phyloP scores from a whole-genome alignment of 768 basidiomycete species.

The Termitomyces sp. region DNA sequence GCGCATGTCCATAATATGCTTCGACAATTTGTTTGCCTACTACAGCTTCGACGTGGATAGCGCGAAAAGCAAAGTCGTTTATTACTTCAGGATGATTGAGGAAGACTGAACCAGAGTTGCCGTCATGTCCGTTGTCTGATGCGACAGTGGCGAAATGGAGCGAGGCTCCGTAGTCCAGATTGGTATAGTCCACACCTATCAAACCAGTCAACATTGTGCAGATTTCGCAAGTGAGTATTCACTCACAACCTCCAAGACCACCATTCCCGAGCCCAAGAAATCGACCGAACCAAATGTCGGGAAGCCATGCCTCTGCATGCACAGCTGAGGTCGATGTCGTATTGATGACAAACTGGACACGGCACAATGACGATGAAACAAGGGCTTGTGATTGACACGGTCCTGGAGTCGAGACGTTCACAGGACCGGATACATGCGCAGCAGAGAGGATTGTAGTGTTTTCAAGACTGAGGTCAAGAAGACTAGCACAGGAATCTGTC shows the following conservation, averaged over 20 bases:
- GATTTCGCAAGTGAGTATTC: background rate
- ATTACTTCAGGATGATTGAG: background rate
- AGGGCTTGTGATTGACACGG: background rate
- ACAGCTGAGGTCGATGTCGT: background rate
- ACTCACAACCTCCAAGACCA: background rate
- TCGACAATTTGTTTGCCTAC: background rate
- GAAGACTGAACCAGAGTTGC: background rate
- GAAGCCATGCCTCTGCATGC: background rate
- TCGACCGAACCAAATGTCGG: background rate
- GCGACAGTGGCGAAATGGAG: background rate
- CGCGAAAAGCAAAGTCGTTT: background rate
- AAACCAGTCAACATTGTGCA: background rate
- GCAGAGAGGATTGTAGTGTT: background rate
- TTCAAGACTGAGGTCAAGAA: background rate
- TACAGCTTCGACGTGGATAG: background rate
- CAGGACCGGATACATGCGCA: background rate
- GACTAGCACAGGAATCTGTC: background rate
- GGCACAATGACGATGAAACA: background rate
- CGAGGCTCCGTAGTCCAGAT: background rate
- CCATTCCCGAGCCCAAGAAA: background rate
- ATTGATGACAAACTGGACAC: background rate
- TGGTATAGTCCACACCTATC: background rate
- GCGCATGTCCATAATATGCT: background rate
- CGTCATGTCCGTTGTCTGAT: background rate
- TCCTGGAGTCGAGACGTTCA: background rate